These are phyloP conservation scores for Chrysosporium queenslandicum DNA, from an alignment of 2,329 filamentous ascomycete species.

Conservation along the genomic window DNA sequence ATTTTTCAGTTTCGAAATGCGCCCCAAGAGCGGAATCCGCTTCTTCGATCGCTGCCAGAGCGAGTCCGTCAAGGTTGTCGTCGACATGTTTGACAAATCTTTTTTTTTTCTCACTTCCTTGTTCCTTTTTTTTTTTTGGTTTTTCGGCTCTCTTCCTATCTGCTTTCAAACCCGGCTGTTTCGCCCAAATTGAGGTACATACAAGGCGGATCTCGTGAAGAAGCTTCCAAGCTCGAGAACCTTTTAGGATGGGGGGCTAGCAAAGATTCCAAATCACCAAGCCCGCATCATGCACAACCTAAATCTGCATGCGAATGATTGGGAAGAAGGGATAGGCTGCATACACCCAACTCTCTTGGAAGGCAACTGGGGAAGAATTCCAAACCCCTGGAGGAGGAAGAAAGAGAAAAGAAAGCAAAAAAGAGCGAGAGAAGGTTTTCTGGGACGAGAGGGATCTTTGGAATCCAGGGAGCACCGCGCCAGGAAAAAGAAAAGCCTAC, in stretches of 20 bases:
- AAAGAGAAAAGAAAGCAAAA: not conserved
- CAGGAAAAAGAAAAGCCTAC: not conserved
- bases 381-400: not conserved
- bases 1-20: constrained; percentile 14
- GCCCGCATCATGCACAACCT: constrained; percentile 10
- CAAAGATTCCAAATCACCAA: constrained; percentile 13
- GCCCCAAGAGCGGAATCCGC: constrained; percentile 14
- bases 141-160: too few relatives aligned
- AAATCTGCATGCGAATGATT: constrained; percentile 8
- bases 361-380: not conserved
- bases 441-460: not conserved
- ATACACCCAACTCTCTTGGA: not conserved
- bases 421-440: not conserved
- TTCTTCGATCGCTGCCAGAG: constrained; percentile 17
- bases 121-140: not conserved
- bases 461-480: not conserved
- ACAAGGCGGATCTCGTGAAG: not conserved
- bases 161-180: constrained; percentile 7
- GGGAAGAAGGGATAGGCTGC: not conserved
- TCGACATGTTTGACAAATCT: constrained; percentile 13
- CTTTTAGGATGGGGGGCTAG: not conserved
- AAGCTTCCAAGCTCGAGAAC: constrained; percentile 7
- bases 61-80: constrained; percentile 13
- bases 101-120: constrained; percentile 5
- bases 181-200: not conserved